These are phyloP conservation scores for Xylaria sp. DNA, from an alignment of 2,329 filamentous ascomycete genomes.

Conservation along the genomic window DNA sequence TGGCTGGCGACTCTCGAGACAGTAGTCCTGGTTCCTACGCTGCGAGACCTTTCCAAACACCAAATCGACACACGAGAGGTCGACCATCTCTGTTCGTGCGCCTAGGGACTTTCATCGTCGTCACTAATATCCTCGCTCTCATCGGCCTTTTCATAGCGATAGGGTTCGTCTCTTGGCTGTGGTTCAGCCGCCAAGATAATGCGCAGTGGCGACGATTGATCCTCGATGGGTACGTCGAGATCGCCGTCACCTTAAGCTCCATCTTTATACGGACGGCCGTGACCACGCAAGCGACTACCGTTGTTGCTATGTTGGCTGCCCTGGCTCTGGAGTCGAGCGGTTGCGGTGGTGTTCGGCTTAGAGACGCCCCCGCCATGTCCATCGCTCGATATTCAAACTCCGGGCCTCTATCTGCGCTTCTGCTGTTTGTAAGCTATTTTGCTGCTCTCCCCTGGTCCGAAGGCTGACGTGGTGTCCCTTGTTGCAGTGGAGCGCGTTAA, in stretches of 20 bases:
- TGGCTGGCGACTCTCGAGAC: background rate
- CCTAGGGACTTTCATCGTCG: background rate
- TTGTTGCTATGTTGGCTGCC: background rate
- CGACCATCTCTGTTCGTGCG: background rate
- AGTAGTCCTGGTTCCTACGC: background rate
- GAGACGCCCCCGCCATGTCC: background rate
- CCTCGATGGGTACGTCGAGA: background rate
- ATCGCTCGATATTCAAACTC: background rate
- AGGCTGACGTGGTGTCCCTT: background rate
- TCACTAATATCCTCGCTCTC: background rate
- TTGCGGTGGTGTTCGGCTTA: background rate
- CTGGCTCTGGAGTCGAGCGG: background rate
- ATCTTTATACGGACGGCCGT: background rate
- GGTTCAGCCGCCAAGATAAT: background rate
- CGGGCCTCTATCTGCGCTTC: background rate
- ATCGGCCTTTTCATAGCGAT: background rate
- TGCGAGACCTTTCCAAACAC: background rate
- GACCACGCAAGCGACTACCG: background rate
- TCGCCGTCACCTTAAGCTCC: background rate
- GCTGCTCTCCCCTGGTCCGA: background rate
- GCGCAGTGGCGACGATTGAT: background rate
- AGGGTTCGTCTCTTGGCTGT: background rate
- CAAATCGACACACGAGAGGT: background rate
- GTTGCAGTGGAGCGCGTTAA: background rate
- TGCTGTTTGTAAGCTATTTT: background rate